These are phyloP conservation scores for Zea luxurians DNA, from an alignment of 176 grass and related monocot genomes.

Conservation along the genomic window DNA sequence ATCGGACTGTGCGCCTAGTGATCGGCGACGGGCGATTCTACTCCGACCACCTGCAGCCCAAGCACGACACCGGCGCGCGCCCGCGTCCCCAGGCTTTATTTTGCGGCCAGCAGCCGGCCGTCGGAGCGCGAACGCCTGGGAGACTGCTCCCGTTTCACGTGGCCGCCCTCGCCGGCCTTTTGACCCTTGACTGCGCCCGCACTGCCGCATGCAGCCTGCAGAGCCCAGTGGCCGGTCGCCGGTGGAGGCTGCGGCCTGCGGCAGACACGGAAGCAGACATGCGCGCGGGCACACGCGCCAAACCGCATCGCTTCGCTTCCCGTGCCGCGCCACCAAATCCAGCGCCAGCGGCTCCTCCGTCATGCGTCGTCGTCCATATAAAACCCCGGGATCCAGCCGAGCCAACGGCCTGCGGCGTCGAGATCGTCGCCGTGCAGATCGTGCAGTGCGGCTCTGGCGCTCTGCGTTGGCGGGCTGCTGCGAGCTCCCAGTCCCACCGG, in stretches of 20 bases:
- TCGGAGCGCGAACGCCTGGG: constrained; percentile 39
- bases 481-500: not conserved
- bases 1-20: constrained; percentile 55
- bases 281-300: not conserved
- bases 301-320: not conserved
- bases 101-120: not conserved
- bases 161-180: constrained; percentile 26
- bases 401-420: not conserved
- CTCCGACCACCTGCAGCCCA: not conserved
- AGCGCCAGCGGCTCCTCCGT: not conserved
- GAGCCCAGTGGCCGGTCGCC: not conserved
- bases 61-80: not conserved
- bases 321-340: constrained; percentile 3
- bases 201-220: not conserved
- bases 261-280: not conserved
- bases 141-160: constrained; percentile 86
- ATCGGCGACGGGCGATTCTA: constrained; percentile 52
- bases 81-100: constrained; percentile 1
- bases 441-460: not conserved
- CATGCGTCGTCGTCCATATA: constrained; percentile 3
- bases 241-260: not conserved
- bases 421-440: not conserved
- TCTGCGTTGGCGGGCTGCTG: not conserved
- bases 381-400: constrained; percentile 1
- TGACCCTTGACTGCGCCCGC: constrained; percentile 43